These are phyloP conservation scores for Globisporangium alternatum DNA, from an alignment of 352 stramenopile species.

Conservation along the genomic window DNA sequence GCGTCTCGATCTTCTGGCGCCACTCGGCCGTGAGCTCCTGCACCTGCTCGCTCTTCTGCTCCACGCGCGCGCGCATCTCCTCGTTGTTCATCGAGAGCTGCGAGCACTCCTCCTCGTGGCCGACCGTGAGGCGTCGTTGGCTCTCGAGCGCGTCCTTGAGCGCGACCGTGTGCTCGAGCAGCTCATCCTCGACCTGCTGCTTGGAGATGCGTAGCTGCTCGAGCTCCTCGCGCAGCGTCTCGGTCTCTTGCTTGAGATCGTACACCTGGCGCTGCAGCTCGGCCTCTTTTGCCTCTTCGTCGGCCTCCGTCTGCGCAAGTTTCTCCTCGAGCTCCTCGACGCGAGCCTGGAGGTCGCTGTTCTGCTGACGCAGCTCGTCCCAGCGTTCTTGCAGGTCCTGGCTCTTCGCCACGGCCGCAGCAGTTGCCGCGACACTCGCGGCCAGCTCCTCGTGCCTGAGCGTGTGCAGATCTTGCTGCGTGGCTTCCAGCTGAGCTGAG, in stretches of 20 bases:
- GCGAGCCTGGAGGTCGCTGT: slow-evolving; percentile 51
- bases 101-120: slow-evolving; percentile 45
- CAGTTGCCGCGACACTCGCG: slow-evolving; percentile 39
- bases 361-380: slow-evolving; percentile 48
- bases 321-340: slow-evolving; percentile 59
- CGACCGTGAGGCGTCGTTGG: slow-evolving; percentile 33
- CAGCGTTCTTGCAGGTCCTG: slow-evolving; percentile 53
- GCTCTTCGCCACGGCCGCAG: slow-evolving; percentile 50
- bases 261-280: slow-evolving; percentile 54
- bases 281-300: slow-evolving; percentile 34
- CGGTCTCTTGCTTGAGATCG: slow-evolving; percentile 48
- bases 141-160: slow-evolving; percentile 46
- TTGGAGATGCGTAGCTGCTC: slow-evolving; percentile 45
- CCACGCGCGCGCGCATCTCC: slow-evolving; percentile 39
- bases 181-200: slow-evolving; percentile 47
- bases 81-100: slow-evolving; percentile 49
- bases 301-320: slow-evolving; percentile 33
- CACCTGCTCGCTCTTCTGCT: slow-evolving; percentile 33
- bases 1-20: slow-evolving; percentile 29
- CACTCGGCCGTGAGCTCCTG: slow-evolving; percentile 37
- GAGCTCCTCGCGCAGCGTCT: slow-evolving; percentile 43
- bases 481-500: slow-evolving; percentile 43
- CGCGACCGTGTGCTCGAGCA: slow-evolving; percentile 35
- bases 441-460: slow-evolving; percentile 45
- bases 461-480: slow-evolving; percentile 43